These are phyloP conservation scores for Metschnikowia aberdeeniae DNA, from an alignment of 805 yeast species.

Conservation along the genomic window DNA sequence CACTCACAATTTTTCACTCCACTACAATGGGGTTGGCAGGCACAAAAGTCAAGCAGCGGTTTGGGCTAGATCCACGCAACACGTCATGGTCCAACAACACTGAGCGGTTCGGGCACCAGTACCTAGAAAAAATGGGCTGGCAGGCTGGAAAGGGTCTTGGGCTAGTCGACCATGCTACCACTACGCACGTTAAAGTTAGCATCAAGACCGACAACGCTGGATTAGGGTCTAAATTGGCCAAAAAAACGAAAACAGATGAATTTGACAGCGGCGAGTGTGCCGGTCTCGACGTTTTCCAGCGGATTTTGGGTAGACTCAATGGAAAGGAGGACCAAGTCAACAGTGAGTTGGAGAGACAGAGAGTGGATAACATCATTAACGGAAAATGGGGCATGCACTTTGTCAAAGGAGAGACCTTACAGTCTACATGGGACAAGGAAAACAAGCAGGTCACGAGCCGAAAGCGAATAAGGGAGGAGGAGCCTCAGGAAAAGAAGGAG, in stretches of 20 bases:
- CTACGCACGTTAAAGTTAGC: conserved; percentile 77
- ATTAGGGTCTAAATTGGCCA: conserved; percentile 76
- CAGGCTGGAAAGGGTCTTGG: conserved; percentile 89
- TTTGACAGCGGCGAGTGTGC: conserved; percentile 80
- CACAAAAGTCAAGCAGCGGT: conserved; percentile 70
- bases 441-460: conserved; percentile 20
- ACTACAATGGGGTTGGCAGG: conserved; percentile 75
- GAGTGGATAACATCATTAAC: conserved; percentile 65
- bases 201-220: conserved; percentile 83
- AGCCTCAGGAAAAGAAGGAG: conserved; percentile 12
- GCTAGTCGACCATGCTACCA: conserved; percentile 56
- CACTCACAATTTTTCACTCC: conserved; percentile 1
- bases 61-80: conserved; percentile 91
- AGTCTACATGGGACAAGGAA: conserved; percentile 80
- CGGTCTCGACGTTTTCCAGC: conserved; percentile 90
- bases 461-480: conserved; percentile 16
- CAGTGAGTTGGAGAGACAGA: conserved; percentile 63
- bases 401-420: conserved; percentile 76
- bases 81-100: conserved; percentile 91
- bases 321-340: conserved; percentile 71
- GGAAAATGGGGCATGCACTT: conserved; percentile 89
- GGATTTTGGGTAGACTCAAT: conserved; percentile 81
- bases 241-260: conserved; percentile 56
- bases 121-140: conserved; percentile 85
- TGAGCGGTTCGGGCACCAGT: conserved; percentile 81